These are phyloP conservation scores for Aureobasidium sp. DNA, from an alignment of 2,329 filamentous ascomycete genomes.

Conservation along the genomic window DNA sequence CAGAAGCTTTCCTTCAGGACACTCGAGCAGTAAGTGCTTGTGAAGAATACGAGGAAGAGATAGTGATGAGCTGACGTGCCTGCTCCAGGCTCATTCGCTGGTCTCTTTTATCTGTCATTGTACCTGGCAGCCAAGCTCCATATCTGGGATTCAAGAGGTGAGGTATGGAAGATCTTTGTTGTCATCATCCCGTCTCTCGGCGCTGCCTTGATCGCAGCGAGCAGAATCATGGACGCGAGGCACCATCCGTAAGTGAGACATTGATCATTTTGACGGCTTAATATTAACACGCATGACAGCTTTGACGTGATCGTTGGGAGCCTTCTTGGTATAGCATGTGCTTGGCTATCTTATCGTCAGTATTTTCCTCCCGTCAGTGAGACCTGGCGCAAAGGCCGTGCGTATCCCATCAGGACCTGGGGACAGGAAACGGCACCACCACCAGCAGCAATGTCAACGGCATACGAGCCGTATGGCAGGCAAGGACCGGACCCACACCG, in stretches of 20 bases:
- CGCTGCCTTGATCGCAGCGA: slow-evolving; percentile 49
- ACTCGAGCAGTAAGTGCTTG: slow-evolving; percentile 44
- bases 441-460: slow-evolving; percentile 1
- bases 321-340: slow-evolving; percentile 46
- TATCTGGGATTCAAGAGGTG: slow-evolving; percentile 52
- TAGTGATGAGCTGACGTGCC: neutral
- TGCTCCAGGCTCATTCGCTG: slow-evolving; percentile 48
- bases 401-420: slow-evolving; percentile 53
- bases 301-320: slow-evolving; percentile 55
- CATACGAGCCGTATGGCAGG: slow-evolving; percentile 7
- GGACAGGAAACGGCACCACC: slow-evolving; percentile 36
- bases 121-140: slow-evolving; percentile 55
- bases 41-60: neutral
- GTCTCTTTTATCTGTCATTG: slow-evolving; percentile 53
- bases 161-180: slow-evolving; percentile 53
- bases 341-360: slow-evolving; percentile 49
- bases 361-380: slow-evolving; percentile 53
- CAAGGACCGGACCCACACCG: neutral
- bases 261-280: neutral
- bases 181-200: slow-evolving; percentile 48
- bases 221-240: slow-evolving; percentile 55
- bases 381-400: slow-evolving; percentile 51
- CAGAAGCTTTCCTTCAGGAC: slow-evolving; percentile 53
- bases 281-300: neutral
- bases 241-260: slow-evolving; percentile 42